Evolutionary conservation across 257 asterid species (phyloP).

Genomic region (Eucommia ulmoides): DNA sequence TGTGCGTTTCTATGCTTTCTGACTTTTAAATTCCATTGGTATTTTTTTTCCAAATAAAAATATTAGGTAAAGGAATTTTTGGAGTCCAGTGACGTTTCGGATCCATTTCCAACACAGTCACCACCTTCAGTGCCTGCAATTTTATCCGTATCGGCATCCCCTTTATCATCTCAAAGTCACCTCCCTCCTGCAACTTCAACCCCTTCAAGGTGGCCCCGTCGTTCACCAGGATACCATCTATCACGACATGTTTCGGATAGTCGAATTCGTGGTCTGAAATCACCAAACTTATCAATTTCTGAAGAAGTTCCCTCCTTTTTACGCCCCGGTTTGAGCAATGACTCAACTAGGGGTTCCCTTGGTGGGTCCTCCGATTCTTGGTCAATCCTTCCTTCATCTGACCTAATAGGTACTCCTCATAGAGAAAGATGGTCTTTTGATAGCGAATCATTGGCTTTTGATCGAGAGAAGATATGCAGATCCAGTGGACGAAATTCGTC

Average conservation of each 20-base stretch:
- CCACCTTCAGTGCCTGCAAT: conserved; percentile 66
- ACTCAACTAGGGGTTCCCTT: conserved; percentile 56
- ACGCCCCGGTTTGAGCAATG: conserved; percentile 62
- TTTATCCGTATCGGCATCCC: conserved; percentile 54
- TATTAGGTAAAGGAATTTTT: conserved; percentile 48
- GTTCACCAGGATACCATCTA: conserved; percentile 58
- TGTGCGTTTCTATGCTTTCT: background rate
- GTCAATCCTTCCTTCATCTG: conserved; percentile 73
- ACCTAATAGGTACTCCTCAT: conserved; percentile 36
- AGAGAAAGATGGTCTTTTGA: conserved; percentile 96
- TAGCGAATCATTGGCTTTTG: conserved; percentile 54
- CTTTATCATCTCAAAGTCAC: conserved; percentile 54
- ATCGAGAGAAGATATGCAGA: conserved; percentile 47
- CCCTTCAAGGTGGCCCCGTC: conserved; percentile 63
- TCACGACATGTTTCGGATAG: conserved; percentile 67
- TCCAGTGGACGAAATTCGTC: conserved; percentile 43
- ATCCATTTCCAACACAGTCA: conserved; percentile 51
- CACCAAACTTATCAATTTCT: conserved; percentile 63
- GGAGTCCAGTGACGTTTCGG: conserved; percentile 42
- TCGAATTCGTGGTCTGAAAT: conserved; percentile 47
- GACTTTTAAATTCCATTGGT: conserved; percentile 1
- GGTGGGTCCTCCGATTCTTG: conserved; percentile 84
- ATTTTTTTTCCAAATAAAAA: conserved; percentile 3
- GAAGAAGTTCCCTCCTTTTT: conserved; percentile 52
- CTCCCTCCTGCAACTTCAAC: conserved; percentile 53